A percentile compares a stretch with the other conserved stretches of the same genome.
Conservation (phyloP, 179 eudicot species). For the Gypsophila paniculata region DNA sequence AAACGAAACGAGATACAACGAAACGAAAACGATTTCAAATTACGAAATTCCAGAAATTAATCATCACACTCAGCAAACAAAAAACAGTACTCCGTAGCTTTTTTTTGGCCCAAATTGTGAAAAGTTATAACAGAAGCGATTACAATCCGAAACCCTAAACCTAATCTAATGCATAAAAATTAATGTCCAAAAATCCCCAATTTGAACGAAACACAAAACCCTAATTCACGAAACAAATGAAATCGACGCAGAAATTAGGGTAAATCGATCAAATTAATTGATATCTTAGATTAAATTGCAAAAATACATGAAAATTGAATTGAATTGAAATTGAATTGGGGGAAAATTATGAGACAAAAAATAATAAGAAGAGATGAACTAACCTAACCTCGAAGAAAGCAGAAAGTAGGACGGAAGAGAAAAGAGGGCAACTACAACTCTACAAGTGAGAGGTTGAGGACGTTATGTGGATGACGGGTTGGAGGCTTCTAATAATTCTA, state of each 20-base stretch:
- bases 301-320: background rate
- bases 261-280: background rate
- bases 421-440: too few relatives aligned
- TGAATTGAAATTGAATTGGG: background rate
- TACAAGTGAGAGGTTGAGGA: background rate
- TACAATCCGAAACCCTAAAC: background rate
- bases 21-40: background rate
- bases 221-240: constrained; percentile 5
- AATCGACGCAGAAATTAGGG: background rate
- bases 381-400: background rate
- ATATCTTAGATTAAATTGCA: too few relatives aligned
- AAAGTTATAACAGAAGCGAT: background rate
- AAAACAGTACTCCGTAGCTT: background rate
- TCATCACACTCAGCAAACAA: background rate
- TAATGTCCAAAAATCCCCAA: background rate
- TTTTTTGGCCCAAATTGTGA: background rate
- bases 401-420: too few relatives aligned
- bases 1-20: background rate
- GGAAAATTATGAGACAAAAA: background rate
- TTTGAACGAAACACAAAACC: constrained; percentile 8
- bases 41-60: background rate
- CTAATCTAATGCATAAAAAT: background rate
- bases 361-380: background rate
- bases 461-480: background rate
- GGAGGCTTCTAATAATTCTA: too few relatives aligned